Evolutionary conservation across 2,329 filamentous ascomycete genomes (phyloP).

Genomic region (Lasiodiplodia citricola): DNA sequence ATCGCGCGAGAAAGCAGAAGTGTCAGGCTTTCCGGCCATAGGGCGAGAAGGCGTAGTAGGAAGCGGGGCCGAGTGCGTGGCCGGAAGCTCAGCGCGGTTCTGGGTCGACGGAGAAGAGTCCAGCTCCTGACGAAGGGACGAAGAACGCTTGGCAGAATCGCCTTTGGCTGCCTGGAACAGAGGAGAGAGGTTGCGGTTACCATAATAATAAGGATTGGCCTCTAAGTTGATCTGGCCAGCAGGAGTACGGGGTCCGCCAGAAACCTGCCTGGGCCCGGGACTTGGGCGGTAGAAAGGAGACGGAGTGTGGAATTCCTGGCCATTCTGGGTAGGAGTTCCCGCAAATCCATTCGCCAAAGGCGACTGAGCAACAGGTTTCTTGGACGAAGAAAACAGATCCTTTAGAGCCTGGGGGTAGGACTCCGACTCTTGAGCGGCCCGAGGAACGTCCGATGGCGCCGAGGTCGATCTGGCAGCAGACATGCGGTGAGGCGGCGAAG

Average conservation of each 20-base stretch:
- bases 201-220: constrained; percentile 48
- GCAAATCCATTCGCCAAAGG: background rate
- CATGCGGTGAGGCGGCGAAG: constrained; percentile 31
- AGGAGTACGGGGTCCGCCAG: constrained; percentile 41
- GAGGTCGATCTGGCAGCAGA: constrained; percentile 54
- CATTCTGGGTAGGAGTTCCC: constrained; percentile 7
- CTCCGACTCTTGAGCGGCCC: constrained; percentile 43
- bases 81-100: constrained; percentile 9
- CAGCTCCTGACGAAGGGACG: constrained; percentile 51
- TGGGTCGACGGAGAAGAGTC: constrained; percentile 20
- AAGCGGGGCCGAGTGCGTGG: background rate
- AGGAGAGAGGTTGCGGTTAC: constrained; percentile 55
- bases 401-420: constrained; percentile 51
- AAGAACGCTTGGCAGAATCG: constrained; percentile 50
- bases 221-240: constrained; percentile 30
- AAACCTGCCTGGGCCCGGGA: constrained; percentile 32
- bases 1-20: constrained; percentile 35
- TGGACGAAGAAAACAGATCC: constrained; percentile 48
- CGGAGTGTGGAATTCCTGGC: constrained; percentile 38
- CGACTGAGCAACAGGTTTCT: constrained; percentile 12
- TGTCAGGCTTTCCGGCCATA: constrained; percentile 30
- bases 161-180: constrained; percentile 54
- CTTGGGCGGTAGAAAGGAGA: constrained; percentile 46
- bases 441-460: constrained; percentile 23
- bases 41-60: constrained; percentile 26